Percentiles rank a stretch among this genome's conserved stretches.
Conservation (phyloP, 352 stramenopile species). For the Pythium guiyangense region DNA sequence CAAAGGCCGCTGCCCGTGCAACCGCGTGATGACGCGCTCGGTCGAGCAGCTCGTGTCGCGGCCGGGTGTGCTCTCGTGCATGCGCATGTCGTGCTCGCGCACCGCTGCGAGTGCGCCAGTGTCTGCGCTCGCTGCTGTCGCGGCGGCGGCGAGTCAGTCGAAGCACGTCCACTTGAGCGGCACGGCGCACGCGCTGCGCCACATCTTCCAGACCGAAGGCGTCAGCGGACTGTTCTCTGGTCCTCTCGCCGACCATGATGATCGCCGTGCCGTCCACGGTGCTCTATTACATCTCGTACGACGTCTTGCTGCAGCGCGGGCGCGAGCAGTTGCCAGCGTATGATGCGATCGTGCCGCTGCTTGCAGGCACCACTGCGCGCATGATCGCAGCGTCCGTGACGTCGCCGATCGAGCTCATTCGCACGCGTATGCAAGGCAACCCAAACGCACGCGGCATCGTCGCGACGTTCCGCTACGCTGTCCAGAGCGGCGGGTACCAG, state of each 20-base stretch:
- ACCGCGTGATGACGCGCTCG: slow-evolving; percentile 40
- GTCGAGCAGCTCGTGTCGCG: slow-evolving; percentile 35
- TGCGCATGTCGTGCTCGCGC: slow-evolving; percentile 38
- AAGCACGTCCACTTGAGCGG: slow-evolving; percentile 33
- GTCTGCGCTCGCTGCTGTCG: not conserved
- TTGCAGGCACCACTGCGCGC: slow-evolving; percentile 62
- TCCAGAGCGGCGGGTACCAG: slow-evolving; percentile 59
- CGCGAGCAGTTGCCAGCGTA: slow-evolving; percentile 28
- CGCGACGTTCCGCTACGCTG: slow-evolving; percentile 47
- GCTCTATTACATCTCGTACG: slow-evolving; percentile 95
- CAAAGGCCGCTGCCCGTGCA: slow-evolving; percentile 44
- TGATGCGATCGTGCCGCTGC: slow-evolving; percentile 44
- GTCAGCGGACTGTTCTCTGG: slow-evolving; percentile 79
- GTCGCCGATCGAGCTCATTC: slow-evolving; percentile 85
- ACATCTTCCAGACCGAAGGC: slow-evolving; percentile 83
- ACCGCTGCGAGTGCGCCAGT: slow-evolving; percentile 2
- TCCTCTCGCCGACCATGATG: slow-evolving; percentile 87
- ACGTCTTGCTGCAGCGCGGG: slow-evolving; percentile 65
- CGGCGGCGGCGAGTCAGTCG: slow-evolving; percentile 5
- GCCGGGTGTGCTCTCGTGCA: slow-evolving; percentile 19
- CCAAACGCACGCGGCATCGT: slow-evolving; percentile 22
- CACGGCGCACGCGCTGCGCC: slow-evolving; percentile 59
- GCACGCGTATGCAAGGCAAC: slow-evolving; percentile 82
- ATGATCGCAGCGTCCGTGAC: slow-evolving; percentile 74
- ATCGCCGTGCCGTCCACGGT: slow-evolving; percentile 93